Evolutionary conservation across 2,329 filamentous ascomycete species (phyloP), one percentile per base, ranked within the genome.

Genomic region (Pseudocercospora musae): DNA sequence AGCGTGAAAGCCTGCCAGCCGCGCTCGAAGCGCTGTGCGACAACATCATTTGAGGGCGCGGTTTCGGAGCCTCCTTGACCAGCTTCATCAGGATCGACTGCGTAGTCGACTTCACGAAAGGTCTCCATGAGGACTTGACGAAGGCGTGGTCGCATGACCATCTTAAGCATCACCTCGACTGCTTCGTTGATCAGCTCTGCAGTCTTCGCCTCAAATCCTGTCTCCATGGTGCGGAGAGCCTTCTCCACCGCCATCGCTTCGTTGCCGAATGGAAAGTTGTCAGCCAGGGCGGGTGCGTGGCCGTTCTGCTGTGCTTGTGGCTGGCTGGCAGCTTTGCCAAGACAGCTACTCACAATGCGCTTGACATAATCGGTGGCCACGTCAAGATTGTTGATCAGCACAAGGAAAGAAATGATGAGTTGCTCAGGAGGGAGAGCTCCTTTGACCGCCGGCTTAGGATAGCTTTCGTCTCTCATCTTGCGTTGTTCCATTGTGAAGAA

Each of bases 401-500:
- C 89, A 15, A 97, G 87, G 75, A 99, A 99, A 3, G 90, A 84
- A 57, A 98, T 86, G 67, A 97, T 90, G 69, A 89, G 91, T 70
- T 92, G 88, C 75, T 99, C 95, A 0, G 93, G 91, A 0, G 94
- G 94, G 49, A 93, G 83, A 0, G 87, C 89, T 42, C 92, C 92
- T 75, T 92, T 88, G 0, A 93, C 85, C 0, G 86, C 80, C 1
- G 91, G 83, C 71, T 89, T 91, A 0, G 94, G 95, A 73, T 97
- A 98, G 65, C 89, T 90, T 76, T 99, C 95, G 74, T 98, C 92
- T 49, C 92, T 87, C 95, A 99, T 98, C 78, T 96, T 96, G 62
- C 94, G 89, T 76, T 98, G 94, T 42, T 96, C 88, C 92, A 99
- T 97, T 71, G 92, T 91, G 67, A 98, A 88, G 74, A 98, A 99